Percentiles rank a stretch among this genome's conserved stretches.
Conservation (phyloP, 1,284 basidiomycete genomes). For the Heterobasidion parviporum region DNA sequence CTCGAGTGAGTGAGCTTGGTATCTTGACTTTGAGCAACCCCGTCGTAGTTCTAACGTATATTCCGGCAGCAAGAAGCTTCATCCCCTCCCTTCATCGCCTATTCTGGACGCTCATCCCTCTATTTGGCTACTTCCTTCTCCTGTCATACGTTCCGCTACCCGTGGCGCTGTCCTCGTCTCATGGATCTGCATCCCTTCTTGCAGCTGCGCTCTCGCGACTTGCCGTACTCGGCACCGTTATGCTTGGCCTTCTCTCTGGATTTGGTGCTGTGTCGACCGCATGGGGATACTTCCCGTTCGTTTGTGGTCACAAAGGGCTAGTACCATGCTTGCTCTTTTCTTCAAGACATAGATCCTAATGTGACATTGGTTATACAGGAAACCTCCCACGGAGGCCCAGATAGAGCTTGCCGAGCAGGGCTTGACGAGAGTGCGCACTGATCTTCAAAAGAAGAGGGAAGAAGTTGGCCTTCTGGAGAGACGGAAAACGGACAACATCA, state of each 20-base stretch:
- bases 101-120: constrained; percentile 38
- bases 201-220: constrained; percentile 48
- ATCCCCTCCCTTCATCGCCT: constrained; percentile 25
- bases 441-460: constrained; percentile 23
- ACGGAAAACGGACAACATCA: constrained; percentile 4
- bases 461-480: constrained; percentile 4
- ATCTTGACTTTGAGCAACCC: background rate
- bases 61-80: constrained; percentile 13
- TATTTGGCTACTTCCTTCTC: constrained; percentile 46
- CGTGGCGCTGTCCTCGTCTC: constrained; percentile 27
- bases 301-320: constrained; percentile 18
- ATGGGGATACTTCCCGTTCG: constrained; percentile 38
- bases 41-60: background rate
- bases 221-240: constrained; percentile 66
- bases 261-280: constrained; percentile 64
- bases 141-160: constrained; percentile 65
- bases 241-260: constrained; percentile 66
- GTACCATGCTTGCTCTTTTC: constrained; percentile 6
- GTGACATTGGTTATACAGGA: constrained; percentile 13
- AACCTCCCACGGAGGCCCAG: constrained; percentile 38
- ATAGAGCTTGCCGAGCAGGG: constrained; percentile 41
- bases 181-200: constrained; percentile 22
- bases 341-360: background rate
- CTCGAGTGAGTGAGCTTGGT: background rate
- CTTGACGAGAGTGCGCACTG: constrained; percentile 41